Base-by-base conservation (phyloP, 805 yeast species). In the Starmerella floris region DNA sequence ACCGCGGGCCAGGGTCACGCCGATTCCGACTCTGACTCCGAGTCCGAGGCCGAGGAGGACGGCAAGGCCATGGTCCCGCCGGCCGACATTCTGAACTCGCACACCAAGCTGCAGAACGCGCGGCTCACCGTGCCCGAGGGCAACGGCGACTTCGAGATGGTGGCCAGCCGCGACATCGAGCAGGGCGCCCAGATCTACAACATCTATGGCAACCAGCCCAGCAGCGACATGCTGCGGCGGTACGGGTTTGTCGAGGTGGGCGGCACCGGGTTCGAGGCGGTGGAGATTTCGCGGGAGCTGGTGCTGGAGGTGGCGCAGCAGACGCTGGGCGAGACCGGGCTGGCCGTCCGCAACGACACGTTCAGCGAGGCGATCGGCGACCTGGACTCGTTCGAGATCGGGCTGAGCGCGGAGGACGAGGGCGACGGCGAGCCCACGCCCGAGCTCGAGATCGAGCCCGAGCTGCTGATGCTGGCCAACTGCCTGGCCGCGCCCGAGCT, bases 1-100 rank as follows among this genome's bases (percentile, higher is more conserved):
- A n/a, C 6, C 8, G 25, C 5, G 15, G 23, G 3, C 4, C 43
- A 40, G 4, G 61, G 56, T 1, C 67, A 56, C 23, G 65, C 56
- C 31, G 66, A 62, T 30, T 62, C 8, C 27, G 72, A 65, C 20
- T 59, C 55, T 2, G 60, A 58, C 9, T 26, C 23, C 11, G 37
- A 30, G 2, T 40, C 31, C 5, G 47, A 41, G 4, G 62, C 56
- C 1, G 67, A 57, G 20, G 66, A 57, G 30, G 64, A 63, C 4
- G 63, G 70, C 50, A 87, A 87, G 57, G 79, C 93, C 0, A 79
- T 91, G 94, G 84, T 87, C 3, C 95, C 97, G 0, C 64, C 85
- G 36, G 97, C 97, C 0, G 98, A 88, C 57, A 77, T 83, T 20
- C 63, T 91, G 46, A 88, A 91, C 56, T 83, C 95, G 1, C 91